Conservation (phyloP, 805 yeast species). For the Candida pseudofarinosa region DNA sequence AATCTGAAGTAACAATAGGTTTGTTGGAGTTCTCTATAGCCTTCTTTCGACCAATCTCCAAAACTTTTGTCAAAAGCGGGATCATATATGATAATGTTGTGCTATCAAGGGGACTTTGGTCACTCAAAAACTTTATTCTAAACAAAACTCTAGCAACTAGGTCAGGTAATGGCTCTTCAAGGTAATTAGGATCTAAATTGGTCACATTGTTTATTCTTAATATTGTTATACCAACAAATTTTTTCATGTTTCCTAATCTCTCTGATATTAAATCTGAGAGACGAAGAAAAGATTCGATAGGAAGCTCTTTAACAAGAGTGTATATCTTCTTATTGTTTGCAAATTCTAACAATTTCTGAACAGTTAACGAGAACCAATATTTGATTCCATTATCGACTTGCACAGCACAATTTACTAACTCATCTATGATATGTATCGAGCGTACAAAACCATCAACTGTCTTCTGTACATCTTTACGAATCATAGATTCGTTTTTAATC, state of each 20-base stretch:
- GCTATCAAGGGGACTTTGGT: slow-evolving; percentile 66
- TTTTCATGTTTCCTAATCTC: slow-evolving; percentile 48
- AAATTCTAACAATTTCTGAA: slow-evolving; percentile 44
- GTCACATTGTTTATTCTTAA: slow-evolving; percentile 52
- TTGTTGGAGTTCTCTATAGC: slow-evolving; percentile 53
- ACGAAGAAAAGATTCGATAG: slow-evolving; percentile 48
- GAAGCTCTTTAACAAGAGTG: slow-evolving; percentile 39
- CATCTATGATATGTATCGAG: slow-evolving; percentile 49
- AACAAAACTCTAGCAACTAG: slow-evolving; percentile 65
- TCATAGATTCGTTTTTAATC: slow-evolving; percentile 53
- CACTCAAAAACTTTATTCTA: slow-evolving; percentile 68
- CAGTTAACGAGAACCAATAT: slow-evolving; percentile 71
- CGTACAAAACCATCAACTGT: slow-evolving; percentile 39
- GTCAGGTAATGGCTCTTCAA: slow-evolving; percentile 50
- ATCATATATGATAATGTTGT: slow-evolving; percentile 66
- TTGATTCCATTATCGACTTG: slow-evolving; percentile 60
- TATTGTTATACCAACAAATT: slow-evolving; percentile 65
- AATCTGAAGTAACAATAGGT: slow-evolving; percentile 54
- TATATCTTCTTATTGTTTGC: slow-evolving; percentile 28
- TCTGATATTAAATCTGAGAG: slow-evolving; percentile 50
- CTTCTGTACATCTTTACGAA: slow-evolving; percentile 45
- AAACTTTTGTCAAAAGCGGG: slow-evolving; percentile 67
- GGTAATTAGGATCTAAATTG: slow-evolving; percentile 42
- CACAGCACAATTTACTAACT: slow-evolving; percentile 48
- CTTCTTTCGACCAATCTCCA: slow-evolving; percentile 60